Conservation (phyloP, 768 basidiomycete genomes). For the Suillus hirtellus region DNA sequence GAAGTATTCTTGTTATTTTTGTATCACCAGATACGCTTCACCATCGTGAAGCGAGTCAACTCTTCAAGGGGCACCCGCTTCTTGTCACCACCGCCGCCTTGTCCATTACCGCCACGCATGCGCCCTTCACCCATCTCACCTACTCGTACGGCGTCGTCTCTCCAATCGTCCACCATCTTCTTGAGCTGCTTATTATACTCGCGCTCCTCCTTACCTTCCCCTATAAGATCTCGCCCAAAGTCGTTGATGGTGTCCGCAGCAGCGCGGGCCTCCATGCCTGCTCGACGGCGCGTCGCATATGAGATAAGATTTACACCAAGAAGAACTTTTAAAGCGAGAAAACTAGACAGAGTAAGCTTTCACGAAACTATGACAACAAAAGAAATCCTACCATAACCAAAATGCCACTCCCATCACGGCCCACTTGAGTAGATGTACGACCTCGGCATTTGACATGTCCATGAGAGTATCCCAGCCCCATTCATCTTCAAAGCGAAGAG, state of each 20-base stretch:
- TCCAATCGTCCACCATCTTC: slow-evolving; percentile 62
- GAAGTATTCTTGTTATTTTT: not conserved
- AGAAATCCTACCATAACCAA: slow-evolving; percentile 79
- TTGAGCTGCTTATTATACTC: slow-evolving; percentile 85
- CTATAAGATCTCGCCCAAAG: slow-evolving; percentile 88
- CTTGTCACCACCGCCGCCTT: slow-evolving; percentile 30
- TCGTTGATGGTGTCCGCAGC: slow-evolving; percentile 79
- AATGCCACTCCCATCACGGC: slow-evolving; percentile 60
- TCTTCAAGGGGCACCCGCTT: slow-evolving; percentile 80
- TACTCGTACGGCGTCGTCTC: slow-evolving; percentile 65
- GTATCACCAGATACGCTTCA: slow-evolving; percentile 79
- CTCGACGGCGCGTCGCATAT: slow-evolving; percentile 73
- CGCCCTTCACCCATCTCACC: slow-evolving; percentile 72
- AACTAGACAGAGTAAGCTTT: slow-evolving; percentile 40
- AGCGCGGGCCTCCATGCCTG: slow-evolving; percentile 76
- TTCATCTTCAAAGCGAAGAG: slow-evolving; percentile 35
- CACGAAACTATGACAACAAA: slow-evolving; percentile 12
- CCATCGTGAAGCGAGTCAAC: slow-evolving; percentile 93
- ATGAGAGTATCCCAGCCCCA: slow-evolving; percentile 45
- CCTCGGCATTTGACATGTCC: slow-evolving; percentile 43
- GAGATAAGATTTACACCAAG: slow-evolving; percentile 85
- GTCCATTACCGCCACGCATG: slow-evolving; percentile 18
- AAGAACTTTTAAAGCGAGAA: slow-evolving; percentile 88
- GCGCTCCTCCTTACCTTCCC: slow-evolving; percentile 85
- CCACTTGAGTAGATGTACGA: slow-evolving; percentile 63